Conservation (phyloP, 164 flowering plant genomes). For the Vitis amurensis region DNA sequence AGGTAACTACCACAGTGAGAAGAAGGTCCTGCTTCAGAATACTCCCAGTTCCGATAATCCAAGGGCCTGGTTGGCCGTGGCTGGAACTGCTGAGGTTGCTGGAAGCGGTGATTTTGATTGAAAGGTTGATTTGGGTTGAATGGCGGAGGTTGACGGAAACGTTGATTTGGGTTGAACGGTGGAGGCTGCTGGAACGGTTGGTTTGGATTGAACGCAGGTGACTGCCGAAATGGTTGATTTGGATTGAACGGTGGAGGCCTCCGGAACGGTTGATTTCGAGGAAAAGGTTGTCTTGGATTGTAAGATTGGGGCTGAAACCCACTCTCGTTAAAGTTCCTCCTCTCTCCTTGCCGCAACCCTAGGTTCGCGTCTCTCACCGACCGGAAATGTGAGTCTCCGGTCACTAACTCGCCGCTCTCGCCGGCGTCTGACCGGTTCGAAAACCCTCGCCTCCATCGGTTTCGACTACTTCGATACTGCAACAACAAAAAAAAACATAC, state of each 20-base stretch:
- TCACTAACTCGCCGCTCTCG: slow-evolving; percentile 23
- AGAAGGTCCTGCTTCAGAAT: slow-evolving; percentile 37
- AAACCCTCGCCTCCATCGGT: slow-evolving; percentile 28
- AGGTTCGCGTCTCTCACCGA: slow-evolving; percentile 30
- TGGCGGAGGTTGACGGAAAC: slow-evolving; percentile 15
- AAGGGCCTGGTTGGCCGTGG: slow-evolving; percentile 29
- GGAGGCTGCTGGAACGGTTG: slow-evolving; percentile 4
- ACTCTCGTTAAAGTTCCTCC: slow-evolving; percentile 5
- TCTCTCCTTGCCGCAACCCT: slow-evolving; percentile 22
- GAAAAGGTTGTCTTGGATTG: neutral
- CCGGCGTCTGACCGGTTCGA: slow-evolving; percentile 18
- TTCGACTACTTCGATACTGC: slow-evolving; percentile 39
- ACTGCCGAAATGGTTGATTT: slow-evolving; percentile 21
- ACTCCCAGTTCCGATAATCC: slow-evolving; percentile 58
- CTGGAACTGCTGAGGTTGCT: slow-evolving; percentile 14
- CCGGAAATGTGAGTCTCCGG: slow-evolving; percentile 38
- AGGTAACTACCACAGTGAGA: slow-evolving; percentile 37
- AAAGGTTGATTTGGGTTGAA: slow-evolving; percentile 3
- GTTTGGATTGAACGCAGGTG: slow-evolving; percentile 7
- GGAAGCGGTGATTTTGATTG: neutral
- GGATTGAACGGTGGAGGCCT: slow-evolving; percentile 16
- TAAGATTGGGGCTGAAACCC: slow-evolving; percentile 1
- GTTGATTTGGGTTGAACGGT: slow-evolving; percentile 24
- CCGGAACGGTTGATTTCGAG: slow-evolving; percentile 4
- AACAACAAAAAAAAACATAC: neutral